These are phyloP conservation scores for Isoetes taiwanensis DNA, from an alignment of 75 land plant genomes.

Conservation along the genomic window DNA sequence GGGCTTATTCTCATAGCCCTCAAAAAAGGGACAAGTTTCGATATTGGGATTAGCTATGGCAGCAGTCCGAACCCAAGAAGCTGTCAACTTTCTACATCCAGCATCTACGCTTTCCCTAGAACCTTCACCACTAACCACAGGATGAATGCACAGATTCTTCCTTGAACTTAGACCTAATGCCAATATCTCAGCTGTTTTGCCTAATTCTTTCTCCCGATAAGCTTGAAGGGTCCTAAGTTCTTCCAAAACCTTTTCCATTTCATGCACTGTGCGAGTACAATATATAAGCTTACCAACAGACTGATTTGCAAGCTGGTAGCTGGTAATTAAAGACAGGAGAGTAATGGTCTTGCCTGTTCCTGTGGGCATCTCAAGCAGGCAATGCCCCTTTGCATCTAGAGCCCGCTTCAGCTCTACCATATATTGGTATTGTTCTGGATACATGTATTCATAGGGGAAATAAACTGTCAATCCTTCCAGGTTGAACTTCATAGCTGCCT, in stretches of 20 bases:
- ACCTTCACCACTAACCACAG: conserved; percentile 44
- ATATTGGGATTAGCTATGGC: conserved; percentile 51
- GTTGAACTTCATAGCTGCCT: conserved; percentile 89
- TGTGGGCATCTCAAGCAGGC: conserved; percentile 96
- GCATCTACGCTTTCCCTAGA: conserved; percentile 89
- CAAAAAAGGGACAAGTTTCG: conserved; percentile 63
- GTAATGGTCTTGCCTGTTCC: conserved; percentile 99
- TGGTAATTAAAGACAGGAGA: conserved; percentile 84
- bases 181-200: conserved; percentile 36
- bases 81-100: conserved; percentile 74
- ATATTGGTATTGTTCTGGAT: conserved; percentile 91
- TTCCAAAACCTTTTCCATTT: conserved; percentile 98
- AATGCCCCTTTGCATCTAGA: conserved; percentile 84
- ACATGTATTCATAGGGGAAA: conserved; percentile 93
- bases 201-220: conserved; percentile 39
- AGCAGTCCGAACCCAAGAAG: conserved; percentile 71
- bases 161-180: conserved; percentile 85
- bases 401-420: conserved; percentile 92
- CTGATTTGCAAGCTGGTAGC: conserved; percentile 63
- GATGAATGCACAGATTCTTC: conserved; percentile 94
- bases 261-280: conserved; percentile 96
- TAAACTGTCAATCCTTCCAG: conserved; percentile 89
- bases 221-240: conserved; percentile 59
- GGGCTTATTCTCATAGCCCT: conserved; percentile 48
- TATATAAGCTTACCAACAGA: conserved; percentile 64